phyloP scores from a whole-genome alignment of 108 stramenopile species.

The Aurantiochytrium sp. region DNA sequence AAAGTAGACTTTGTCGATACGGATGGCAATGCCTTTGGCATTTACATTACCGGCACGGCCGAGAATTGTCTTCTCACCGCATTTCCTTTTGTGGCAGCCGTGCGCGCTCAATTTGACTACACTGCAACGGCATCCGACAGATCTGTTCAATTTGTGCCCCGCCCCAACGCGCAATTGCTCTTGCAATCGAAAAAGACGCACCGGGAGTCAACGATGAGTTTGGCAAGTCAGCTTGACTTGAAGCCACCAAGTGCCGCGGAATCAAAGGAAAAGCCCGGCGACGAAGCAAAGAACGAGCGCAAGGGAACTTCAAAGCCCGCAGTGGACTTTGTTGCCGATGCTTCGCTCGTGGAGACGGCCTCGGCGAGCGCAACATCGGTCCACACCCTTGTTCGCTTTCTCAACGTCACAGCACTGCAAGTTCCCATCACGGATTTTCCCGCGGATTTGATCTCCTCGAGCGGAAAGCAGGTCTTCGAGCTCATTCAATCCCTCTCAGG shows the following conservation, averaged over 20 bases:
- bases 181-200: background rate
- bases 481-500: background rate
- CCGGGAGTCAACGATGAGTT: background rate
- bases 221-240: background rate
- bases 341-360: background rate
- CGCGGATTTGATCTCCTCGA: background rate
- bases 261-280: background rate
- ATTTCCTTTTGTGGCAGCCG: constrained; percentile 38
- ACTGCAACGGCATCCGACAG: background rate
- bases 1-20: constrained; percentile 48
- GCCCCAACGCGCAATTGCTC: background rate
- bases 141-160: background rate
- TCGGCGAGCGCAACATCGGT: background rate
- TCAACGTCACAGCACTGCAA: background rate
- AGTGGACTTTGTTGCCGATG: background rate
- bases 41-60: constrained; percentile 42
- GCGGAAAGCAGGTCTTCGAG: background rate
- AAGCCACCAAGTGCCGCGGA: background rate
- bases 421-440: background rate
- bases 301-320: background rate
- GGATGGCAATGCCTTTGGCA: constrained; percentile 33
- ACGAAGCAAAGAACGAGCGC: background rate
- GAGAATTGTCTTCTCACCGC: constrained; percentile 51
- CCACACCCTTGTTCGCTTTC: background rate
- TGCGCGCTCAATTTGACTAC: background rate